Conservation (phyloP, 1,139 yeast species). For the Yamadazyma kanchanaburiensis region DNA sequence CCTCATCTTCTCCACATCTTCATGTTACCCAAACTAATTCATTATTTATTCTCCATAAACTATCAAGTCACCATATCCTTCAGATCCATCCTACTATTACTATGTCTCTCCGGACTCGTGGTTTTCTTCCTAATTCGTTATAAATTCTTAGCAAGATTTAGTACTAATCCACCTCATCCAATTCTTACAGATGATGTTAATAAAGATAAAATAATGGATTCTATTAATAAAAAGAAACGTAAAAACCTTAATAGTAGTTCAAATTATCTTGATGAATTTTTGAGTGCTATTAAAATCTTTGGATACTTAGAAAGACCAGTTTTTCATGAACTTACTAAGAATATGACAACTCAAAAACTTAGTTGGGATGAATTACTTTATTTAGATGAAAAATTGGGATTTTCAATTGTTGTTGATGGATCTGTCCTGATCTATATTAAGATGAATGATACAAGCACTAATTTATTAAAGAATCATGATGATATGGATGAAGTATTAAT, state of each 20-base stretch:
- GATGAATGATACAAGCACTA: slow-evolving; percentile 25
- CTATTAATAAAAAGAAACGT: slow-evolving; percentile 29
- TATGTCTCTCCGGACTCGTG: too few relatives aligned
- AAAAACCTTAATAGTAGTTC: slow-evolving; percentile 19
- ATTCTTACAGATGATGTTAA: slow-evolving; percentile 12
- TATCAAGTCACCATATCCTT: slow-evolving; percentile 34
- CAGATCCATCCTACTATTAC: slow-evolving; percentile 13
- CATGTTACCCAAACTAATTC: not conserved
- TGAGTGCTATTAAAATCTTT: slow-evolving; percentile 87
- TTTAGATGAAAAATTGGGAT: slow-evolving; percentile 74
- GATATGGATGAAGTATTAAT: slow-evolving; percentile 40
- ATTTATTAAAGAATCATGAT: slow-evolving; percentile 19
- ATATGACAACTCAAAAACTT: slow-evolving; percentile 85
- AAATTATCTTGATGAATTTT: slow-evolving; percentile 79
- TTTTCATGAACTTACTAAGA: slow-evolving; percentile 87
- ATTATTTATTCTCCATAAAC: slow-evolving; percentile 22
- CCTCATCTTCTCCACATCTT: not conserved
- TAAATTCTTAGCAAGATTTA: slow-evolving; percentile 36
- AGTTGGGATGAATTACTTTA: slow-evolving; percentile 73
- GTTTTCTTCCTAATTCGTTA: slow-evolving; percentile 35
- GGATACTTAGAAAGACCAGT: slow-evolving; percentile 90
- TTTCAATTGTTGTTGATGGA: slow-evolving; percentile 94
- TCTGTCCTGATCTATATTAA: slow-evolving; percentile 75
- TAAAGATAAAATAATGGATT: slow-evolving; percentile 22
- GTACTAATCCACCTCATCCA: slow-evolving; percentile 18